Percentiles rank a stretch among this genome's conserved stretches.
These are phyloP conservation scores for Parasitella parasitica DNA, from an alignment of 371 early-diverging fungal species.

Conservation along the genomic window DNA sequence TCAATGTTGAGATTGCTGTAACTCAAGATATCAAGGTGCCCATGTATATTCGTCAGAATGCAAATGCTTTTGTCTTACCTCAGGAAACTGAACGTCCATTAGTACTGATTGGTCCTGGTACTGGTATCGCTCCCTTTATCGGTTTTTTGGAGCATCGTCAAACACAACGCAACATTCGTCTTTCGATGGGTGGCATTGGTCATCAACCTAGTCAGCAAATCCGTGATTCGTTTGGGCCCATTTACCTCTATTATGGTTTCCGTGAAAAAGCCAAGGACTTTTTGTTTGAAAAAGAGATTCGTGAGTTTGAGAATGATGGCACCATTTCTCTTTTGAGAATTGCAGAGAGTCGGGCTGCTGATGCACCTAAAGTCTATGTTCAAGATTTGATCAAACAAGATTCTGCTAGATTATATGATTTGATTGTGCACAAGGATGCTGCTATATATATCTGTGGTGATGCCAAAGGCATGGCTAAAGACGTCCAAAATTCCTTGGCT, in stretches of 20 bases:
- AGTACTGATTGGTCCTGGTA: conserved; percentile 84
- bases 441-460: conserved; percentile 87
- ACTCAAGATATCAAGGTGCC: conserved; percentile 23
- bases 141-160: conserved; percentile 76
- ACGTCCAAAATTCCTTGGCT: conserved; percentile 75
- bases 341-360: conserved; percentile 63
- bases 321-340: conserved; percentile 57
- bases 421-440: conserved; percentile 62
- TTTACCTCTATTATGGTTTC: conserved; percentile 78
- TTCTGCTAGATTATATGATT: conserved; percentile 51
- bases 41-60: conserved; percentile 59
- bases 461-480: conserved; percentile 88
- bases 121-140: conserved; percentile 89
- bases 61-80: conserved; percentile 64
- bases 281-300: conserved; percentile 63
- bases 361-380: conserved; percentile 69
- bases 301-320: conserved; percentile 46
- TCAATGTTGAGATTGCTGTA: conserved; percentile 14
- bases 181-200: conserved; percentile 42
- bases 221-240: conserved; percentile 35
- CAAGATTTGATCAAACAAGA: conserved; percentile 74
- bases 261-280: conserved; percentile 63
- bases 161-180: conserved; percentile 39
- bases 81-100: conserved; percentile 53
- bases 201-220: conserved; percentile 35